Evolutionary conservation across 164 flowering plant genomes (phyloP).

Genomic region (Vitis amurensis): DNA sequence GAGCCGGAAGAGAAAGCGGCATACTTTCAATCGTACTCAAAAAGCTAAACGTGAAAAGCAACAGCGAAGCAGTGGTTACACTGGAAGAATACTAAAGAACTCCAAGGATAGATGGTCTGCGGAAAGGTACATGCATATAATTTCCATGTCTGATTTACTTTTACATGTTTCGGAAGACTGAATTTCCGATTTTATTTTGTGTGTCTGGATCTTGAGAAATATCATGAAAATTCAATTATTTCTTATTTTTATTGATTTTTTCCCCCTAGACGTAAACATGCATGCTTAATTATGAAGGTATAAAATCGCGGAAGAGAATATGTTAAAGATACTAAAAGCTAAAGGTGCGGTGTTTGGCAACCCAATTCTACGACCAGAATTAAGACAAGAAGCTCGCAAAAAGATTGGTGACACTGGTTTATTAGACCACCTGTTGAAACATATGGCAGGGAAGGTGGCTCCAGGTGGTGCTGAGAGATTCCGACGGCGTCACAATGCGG

Average conservation of each 20-base stretch:
- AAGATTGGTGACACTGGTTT: slow-evolving; percentile 89
- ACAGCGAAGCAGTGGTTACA: slow-evolving; percentile 7
- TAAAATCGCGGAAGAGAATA: slow-evolving; percentile 62
- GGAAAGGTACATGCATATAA: slow-evolving; percentile 48
- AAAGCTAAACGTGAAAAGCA: slow-evolving; percentile 17
- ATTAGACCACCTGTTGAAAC: slow-evolving; percentile 86
- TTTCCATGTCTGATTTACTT: too few species aligned
- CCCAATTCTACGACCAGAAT: slow-evolving; percentile 62
- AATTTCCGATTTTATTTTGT: too few species aligned
- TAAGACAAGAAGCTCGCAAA: slow-evolving; percentile 77
- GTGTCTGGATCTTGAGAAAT: too few species aligned
- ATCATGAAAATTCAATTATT: too few species aligned
- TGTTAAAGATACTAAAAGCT: slow-evolving; percentile 68
- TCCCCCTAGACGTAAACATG: neutral
- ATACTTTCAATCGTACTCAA: slow-evolving; percentile 1
- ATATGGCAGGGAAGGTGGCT: slow-evolving; percentile 79
- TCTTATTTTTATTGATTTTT: too few species aligned
- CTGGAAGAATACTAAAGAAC: slow-evolving; percentile 23
- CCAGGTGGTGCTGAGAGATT: slow-evolving; percentile 73
- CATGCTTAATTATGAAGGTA: slow-evolving; percentile 48
- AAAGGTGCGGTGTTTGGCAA: slow-evolving; percentile 57
- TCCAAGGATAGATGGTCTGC: slow-evolving; percentile 74
- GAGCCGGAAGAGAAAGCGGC: neutral
- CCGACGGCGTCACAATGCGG: slow-evolving; percentile 75
- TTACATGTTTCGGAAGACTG: too few species aligned